phyloP scores from a whole-genome alignment of 1,284 basidiomycete species.

The Ganoderma lingzhi region DNA sequence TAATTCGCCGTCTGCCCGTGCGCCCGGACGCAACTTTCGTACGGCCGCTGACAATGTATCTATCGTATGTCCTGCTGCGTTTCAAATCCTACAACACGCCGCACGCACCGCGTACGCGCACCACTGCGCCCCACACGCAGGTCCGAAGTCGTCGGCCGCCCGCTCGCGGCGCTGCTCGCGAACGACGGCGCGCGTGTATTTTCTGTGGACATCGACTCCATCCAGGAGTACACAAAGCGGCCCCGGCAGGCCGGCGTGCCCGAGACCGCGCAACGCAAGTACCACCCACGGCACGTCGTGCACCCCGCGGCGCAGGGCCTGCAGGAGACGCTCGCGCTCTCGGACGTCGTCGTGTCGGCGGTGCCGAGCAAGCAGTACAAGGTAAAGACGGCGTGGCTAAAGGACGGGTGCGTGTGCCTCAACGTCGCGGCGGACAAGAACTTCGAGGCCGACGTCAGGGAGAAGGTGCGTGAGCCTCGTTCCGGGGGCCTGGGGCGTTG shows the following conservation, averaged over 20 bases:
- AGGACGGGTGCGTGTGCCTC: constrained; percentile 92
- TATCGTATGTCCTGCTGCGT: background rate
- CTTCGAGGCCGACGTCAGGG: constrained; percentile 92
- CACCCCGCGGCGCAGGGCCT: constrained; percentile 72
- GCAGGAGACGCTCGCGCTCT: constrained; percentile 81
- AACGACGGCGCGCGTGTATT: constrained; percentile 97
- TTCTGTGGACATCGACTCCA: constrained; percentile 93
- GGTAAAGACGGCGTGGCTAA: constrained; percentile 87
- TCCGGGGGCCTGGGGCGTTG: background rate
- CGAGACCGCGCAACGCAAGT: constrained; percentile 51
- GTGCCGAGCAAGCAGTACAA: constrained; percentile 92
- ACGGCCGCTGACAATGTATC: no score
- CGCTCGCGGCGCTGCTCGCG: constrained; percentile 91
- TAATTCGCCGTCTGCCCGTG: background rate
- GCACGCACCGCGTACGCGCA: background rate
- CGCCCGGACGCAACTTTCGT: background rate
- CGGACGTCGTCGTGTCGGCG: constrained; percentile 92
- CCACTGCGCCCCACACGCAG: constrained; percentile 48
- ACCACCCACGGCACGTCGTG: constrained; percentile 87
- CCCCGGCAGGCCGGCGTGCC: constrained; percentile 54
- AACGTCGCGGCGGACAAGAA: constrained; percentile 98
- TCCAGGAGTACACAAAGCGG: constrained; percentile 95
- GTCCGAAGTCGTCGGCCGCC: constrained; percentile 96
- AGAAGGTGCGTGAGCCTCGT: constrained; percentile 66
- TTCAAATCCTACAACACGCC: background rate